Evolutionary conservation across 2,329 filamentous ascomycete genomes (phyloP).

Genomic region (Alternaria tenuissima): DNA sequence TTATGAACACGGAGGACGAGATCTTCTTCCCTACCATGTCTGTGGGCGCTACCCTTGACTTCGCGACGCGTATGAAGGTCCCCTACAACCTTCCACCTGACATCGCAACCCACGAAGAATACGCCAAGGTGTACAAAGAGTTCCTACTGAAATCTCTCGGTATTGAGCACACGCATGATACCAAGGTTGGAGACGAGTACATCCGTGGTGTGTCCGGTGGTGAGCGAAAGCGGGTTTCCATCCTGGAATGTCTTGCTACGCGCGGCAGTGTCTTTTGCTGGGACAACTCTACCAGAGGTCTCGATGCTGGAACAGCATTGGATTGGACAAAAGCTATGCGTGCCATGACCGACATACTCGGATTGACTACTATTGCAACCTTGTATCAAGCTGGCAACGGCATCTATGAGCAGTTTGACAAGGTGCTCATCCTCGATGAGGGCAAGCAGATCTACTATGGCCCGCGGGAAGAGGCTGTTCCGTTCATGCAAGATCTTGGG

Average conservation of each 20-base stretch:
- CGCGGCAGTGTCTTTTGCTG: slow-evolving; percentile 61
- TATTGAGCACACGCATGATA: slow-evolving; percentile 63
- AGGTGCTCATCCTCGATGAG: slow-evolving; percentile 75
- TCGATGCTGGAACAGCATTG: slow-evolving; percentile 55
- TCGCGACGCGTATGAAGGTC: slow-evolving; percentile 55
- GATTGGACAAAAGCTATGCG: slow-evolving; percentile 64
- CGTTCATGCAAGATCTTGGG: slow-evolving; percentile 71
- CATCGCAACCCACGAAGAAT: slow-evolving; percentile 58
- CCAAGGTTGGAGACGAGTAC: slow-evolving; percentile 73
- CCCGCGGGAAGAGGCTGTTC: slow-evolving; percentile 63
- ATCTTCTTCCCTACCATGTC: slow-evolving; percentile 78
- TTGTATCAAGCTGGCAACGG: slow-evolving; percentile 62
- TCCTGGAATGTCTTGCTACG: slow-evolving; percentile 69
- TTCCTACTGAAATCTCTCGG: too few species aligned
- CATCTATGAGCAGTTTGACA: slow-evolving; percentile 72
- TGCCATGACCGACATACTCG: slow-evolving; percentile 58
- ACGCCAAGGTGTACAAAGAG: too few species aligned
- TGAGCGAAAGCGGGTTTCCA: slow-evolving; percentile 73
- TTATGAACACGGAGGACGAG: slow-evolving; percentile 81
- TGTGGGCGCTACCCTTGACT: slow-evolving; percentile 80
- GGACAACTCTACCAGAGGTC: slow-evolving; percentile 54
- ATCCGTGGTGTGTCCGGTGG: slow-evolving; percentile 73
- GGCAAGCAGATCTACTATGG: slow-evolving; percentile 80
- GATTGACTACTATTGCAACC: slow-evolving; percentile 63
- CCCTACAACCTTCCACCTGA: slow-evolving; percentile 73